phyloP scores from a whole-genome alignment of 2,329 filamentous ascomycete species.

The Lithohypha guttulata region DNA sequence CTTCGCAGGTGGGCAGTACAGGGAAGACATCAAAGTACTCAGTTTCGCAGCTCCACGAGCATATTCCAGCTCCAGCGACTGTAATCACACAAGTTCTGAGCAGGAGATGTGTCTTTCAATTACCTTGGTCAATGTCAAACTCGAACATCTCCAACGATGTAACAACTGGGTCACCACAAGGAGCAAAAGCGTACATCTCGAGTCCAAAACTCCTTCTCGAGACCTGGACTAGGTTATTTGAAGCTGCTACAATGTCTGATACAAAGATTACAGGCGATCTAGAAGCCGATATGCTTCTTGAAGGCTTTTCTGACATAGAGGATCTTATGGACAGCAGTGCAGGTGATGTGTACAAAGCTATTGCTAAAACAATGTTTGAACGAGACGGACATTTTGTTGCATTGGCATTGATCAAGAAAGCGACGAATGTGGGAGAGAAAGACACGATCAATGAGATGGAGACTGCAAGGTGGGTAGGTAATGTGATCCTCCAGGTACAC shows the following conservation, averaged over 20 bases:
- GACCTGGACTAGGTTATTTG: constrained; percentile 15
- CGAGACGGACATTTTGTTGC: neutral
- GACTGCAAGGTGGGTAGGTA: constrained; percentile 4
- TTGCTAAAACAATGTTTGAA: neutral
- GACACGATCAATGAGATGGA: constrained; percentile 4
- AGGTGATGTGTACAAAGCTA: neutral
- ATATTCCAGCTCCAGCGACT: constrained; percentile 15
- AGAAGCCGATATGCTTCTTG: neutral
- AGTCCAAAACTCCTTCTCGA: constrained; percentile 12
- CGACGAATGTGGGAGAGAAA: neutral
- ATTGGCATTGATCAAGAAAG: neutral
- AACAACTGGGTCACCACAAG: too few relatives aligned
- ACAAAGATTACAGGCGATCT: constrained; percentile 8
- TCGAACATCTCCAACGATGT: neutral
- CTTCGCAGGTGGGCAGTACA: too few relatives aligned
- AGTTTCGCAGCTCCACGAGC: constrained; percentile 13
- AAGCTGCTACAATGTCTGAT: constrained; percentile 9
- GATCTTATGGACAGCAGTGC: too few relatives aligned
- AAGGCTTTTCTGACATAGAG: neutral
- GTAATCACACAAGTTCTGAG: constrained; percentile 8
- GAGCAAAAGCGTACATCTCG: constrained; percentile 12
- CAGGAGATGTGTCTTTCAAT: constrained; percentile 11
- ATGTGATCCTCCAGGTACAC: constrained; percentile 1
- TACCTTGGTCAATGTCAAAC: neutral
- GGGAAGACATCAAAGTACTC: constrained; percentile 7